Conservation (phyloP, 495 filamentous ascomycete genomes). For the Niebla homalea region DNA sequence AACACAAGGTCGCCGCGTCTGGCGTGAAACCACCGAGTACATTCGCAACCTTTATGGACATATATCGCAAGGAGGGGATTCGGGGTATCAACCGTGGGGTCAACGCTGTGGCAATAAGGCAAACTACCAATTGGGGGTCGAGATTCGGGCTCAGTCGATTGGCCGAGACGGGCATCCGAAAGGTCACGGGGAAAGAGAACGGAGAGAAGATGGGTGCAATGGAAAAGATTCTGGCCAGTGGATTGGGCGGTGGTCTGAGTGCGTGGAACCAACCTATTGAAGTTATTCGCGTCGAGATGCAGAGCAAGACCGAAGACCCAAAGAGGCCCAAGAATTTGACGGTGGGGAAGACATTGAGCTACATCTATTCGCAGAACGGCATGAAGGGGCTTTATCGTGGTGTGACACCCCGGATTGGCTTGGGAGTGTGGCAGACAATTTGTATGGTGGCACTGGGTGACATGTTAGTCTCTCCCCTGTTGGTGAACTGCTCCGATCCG, state of each 20-base stretch:
- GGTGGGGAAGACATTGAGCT: constrained; percentile 79
- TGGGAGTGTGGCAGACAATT: constrained; percentile 97
- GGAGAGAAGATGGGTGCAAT: constrained; percentile 56
- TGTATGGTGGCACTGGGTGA: constrained; percentile 99
- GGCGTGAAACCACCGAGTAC: constrained; percentile 80
- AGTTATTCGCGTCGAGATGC: constrained; percentile 99
- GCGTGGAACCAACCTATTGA: constrained; percentile 99
- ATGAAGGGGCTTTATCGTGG: constrained; percentile 91
- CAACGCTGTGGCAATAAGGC: constrained; percentile 93
- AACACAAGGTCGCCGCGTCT: constrained; percentile 77
- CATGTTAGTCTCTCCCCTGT: constrained; percentile 53
- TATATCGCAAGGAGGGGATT: constrained; percentile 90
- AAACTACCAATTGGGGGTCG: constrained; percentile 99
- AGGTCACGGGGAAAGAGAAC: constrained; percentile 65
- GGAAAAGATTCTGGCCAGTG: constrained; percentile 85
- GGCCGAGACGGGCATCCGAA: constrained; percentile 79
- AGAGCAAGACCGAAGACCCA: constrained; percentile 93
- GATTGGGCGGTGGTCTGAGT: constrained; percentile 80
- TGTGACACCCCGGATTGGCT: constrained; percentile 82
- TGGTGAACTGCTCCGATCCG: not conserved
- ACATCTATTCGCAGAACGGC: constrained; percentile 84
- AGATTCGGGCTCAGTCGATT: constrained; percentile 86
- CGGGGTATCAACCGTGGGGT: constrained; percentile 95
- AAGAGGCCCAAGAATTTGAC: constrained; percentile 98
- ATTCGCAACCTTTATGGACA: constrained; percentile 89